phyloP scores from a whole-genome alignment of 768 basidiomycete genomes.

The Russula brevipes region DNA sequence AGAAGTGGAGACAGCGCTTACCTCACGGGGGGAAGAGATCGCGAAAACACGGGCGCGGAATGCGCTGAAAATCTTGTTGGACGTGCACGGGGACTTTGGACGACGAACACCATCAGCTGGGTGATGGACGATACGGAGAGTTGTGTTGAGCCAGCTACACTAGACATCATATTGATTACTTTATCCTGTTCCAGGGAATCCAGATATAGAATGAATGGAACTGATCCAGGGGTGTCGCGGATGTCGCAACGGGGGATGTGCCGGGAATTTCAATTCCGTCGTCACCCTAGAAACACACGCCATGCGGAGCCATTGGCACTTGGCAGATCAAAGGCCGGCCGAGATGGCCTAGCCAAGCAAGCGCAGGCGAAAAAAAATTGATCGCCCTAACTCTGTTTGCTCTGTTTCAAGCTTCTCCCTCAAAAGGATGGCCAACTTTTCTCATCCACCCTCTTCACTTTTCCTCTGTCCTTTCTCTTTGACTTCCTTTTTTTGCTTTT shows the following conservation, averaged over 20 bases:
- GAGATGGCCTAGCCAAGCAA: not conserved
- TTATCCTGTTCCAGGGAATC: not conserved
- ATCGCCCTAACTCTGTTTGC: conserved; percentile 1
- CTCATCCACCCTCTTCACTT: not conserved
- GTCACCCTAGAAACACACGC: conserved; percentile 3
- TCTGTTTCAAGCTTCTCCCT: not conserved
- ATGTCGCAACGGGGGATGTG: not conserved
- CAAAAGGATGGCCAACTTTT: not conserved
- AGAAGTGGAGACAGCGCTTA: conserved; percentile 66
- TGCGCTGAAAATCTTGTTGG: conserved; percentile 86
- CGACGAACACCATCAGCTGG: conserved; percentile 9
- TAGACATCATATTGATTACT: not conserved
- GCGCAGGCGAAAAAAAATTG: not conserved
- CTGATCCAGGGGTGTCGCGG: not conserved
- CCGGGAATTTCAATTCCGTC: not conserved
- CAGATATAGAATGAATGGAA: not conserved
- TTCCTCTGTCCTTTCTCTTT: conserved; percentile 24
- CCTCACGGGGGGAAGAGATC: conserved; percentile 72
- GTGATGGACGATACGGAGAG: not conserved
- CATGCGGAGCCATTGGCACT: not conserved
- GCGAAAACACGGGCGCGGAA: conserved; percentile 88
- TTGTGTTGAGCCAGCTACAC: not conserved
- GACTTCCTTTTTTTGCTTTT: conserved; percentile 32
- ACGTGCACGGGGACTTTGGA: conserved; percentile 80
- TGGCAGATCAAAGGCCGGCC: not conserved